Evolutionary conservation across 345 rosid species (phyloP), one percentile per base, ranked within the genome.

Genomic region (Chamaenerion angustifolium): DNA sequence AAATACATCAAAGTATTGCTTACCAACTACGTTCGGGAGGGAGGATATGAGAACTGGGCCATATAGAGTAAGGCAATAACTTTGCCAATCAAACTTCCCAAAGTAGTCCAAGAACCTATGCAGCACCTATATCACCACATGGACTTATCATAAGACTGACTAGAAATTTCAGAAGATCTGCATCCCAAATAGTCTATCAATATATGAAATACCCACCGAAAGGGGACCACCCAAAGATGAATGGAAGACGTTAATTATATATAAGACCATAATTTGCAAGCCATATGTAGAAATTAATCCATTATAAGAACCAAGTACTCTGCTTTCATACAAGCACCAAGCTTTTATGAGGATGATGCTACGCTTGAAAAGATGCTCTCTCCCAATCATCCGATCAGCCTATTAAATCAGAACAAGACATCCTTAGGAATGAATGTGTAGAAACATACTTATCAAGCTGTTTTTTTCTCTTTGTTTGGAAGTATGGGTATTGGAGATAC

Each of bases 281-380:
- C 89, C 97, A 69, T 82, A 89, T 9, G 97, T 81, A 23, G 97
- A 78, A 55, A 89, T 73, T 68, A 89, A 56, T 45, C 97, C 90
- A 63, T 70, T 78, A 59, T 82, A 82, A 27, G 95, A 86, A 52
- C 97, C 95, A 47, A 89, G 95, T 59, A 81, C 76, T 12, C 97
- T 83, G 70, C 97, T 85, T 70, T 89, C 97, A 43, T 89, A 89
- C 52, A 80, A 89, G 74, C 97, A 89, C 97, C 97, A 89, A 40
- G 90, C 87, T 71, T 89, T 89, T 47, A 77, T 63, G 68, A 89
- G 68, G 60, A 81, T 66, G 43, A 85, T 63, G 65, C 97, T 85
- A 60, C 69, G 81, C 68, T 89, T 89, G 66, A 89, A 82, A 56
- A 85, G 85, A 75, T 89, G 93, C 63, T 66, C 72, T 69, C 76